A percentile compares a stretch with the other conserved stretches of the same genome.
These are phyloP conservation scores for Pleurotus djamor DNA, from an alignment of 768 basidiomycete genomes.

Conservation along the genomic window DNA sequence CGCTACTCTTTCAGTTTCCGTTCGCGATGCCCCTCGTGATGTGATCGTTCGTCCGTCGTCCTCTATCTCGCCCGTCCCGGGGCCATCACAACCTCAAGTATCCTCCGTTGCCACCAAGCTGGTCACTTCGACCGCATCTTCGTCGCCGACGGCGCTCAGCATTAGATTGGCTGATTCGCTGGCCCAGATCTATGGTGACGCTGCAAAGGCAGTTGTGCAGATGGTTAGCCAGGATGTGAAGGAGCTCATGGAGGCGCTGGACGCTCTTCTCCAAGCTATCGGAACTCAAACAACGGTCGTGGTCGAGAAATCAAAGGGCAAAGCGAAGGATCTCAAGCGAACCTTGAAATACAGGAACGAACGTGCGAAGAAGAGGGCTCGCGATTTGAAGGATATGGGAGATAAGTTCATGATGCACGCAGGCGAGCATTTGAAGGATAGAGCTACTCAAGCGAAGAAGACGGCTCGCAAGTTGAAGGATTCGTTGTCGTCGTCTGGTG, in stretches of 20 bases:
- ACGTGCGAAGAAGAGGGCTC: slow-evolving; percentile 50
- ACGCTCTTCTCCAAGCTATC: slow-evolving; percentile 51
- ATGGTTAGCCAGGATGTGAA: slow-evolving; percentile 50
- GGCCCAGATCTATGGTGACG: slow-evolving; percentile 45
- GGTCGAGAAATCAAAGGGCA: slow-evolving; percentile 48
- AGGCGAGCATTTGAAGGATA: slow-evolving; percentile 34
- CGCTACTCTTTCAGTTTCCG: slow-evolving; percentile 4
- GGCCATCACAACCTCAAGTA: neutral
- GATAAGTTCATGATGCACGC: slow-evolving; percentile 42
- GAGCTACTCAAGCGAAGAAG: slow-evolving; percentile 40
- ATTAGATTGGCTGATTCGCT: slow-evolving; percentile 42
- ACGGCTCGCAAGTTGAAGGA: slow-evolving; percentile 40
- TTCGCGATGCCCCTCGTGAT: slow-evolving; percentile 18
- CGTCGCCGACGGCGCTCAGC: slow-evolving; percentile 29
- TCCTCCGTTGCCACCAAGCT: neutral
- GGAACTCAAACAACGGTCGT: slow-evolving; percentile 44
- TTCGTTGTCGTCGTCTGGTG: slow-evolving; percentile 27
- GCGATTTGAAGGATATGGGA: slow-evolving; percentile 48
- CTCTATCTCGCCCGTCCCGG: neutral
- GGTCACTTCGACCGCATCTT: slow-evolving; percentile 4
- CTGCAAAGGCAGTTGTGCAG: slow-evolving; percentile 38
- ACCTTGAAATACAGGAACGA: slow-evolving; percentile 46
- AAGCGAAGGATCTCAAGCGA: slow-evolving; percentile 39
- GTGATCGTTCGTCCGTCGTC: slow-evolving; percentile 3
- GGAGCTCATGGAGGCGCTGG: slow-evolving; percentile 60